Conservation (phyloP, 2,329 filamentous ascomycete species). For the Aureobasidium sp. region DNA sequence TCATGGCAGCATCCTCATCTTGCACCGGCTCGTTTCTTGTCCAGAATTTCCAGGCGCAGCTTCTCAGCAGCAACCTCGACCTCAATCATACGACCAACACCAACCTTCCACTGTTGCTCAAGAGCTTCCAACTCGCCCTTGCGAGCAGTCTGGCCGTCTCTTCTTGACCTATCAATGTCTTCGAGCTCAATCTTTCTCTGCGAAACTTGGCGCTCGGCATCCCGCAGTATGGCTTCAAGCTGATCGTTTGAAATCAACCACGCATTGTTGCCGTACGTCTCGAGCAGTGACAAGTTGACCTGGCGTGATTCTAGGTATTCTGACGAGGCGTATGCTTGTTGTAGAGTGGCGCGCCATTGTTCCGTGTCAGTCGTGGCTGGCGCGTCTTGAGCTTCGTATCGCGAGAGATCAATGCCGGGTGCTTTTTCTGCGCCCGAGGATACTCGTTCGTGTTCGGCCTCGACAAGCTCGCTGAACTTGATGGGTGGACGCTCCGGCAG, state of each 20-base stretch:
- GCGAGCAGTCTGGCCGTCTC: slow-evolving; percentile 62
- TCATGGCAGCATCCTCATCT: slow-evolving; percentile 17
- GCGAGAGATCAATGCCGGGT: slow-evolving; percentile 63
- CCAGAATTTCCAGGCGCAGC: slow-evolving; percentile 59
- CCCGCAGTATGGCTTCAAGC: slow-evolving; percentile 63
- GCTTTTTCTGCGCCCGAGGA: slow-evolving; percentile 42
- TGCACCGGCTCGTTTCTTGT: slow-evolving; percentile 47
- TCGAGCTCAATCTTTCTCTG: slow-evolving; percentile 63
- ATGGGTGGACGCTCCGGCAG: slow-evolving; percentile 49
- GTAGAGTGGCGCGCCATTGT: slow-evolving; percentile 46
- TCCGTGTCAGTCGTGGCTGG: slow-evolving; percentile 38
- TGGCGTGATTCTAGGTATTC: slow-evolving; percentile 51
- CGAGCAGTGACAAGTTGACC: slow-evolving; percentile 65
- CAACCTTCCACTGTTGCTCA: slow-evolving; percentile 71
- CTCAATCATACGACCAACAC: slow-evolving; percentile 74
- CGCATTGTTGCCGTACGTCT: slow-evolving; percentile 76
- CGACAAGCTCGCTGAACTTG: slow-evolving; percentile 59
- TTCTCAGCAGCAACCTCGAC: slow-evolving; percentile 77
- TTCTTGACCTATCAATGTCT: slow-evolving; percentile 62
- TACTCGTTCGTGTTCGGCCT: slow-evolving; percentile 62
- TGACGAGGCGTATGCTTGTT: slow-evolving; percentile 51
- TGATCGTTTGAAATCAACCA: slow-evolving; percentile 84
- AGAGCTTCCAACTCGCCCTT: slow-evolving; percentile 65
- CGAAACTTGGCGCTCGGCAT: slow-evolving; percentile 68
- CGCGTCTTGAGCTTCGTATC: slow-evolving; percentile 73